Conservation (phyloP, 768 basidiomycete genomes). For the Saitozyma podzolica region DNA sequence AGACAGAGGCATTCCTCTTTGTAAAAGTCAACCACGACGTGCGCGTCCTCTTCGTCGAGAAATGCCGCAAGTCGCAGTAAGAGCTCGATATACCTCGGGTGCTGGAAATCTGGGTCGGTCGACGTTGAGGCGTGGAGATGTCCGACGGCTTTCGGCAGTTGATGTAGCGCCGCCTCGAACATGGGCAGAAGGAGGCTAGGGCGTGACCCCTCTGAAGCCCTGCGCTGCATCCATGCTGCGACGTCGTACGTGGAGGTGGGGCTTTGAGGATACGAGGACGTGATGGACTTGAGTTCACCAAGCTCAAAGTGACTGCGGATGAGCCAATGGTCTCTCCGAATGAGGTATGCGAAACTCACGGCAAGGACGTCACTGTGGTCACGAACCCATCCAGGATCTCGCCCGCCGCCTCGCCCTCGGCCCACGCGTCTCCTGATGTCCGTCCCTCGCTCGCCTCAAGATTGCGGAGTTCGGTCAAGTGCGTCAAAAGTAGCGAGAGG, state of each 20-base stretch:
- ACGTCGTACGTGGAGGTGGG: not conserved
- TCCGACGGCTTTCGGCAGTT: conserved; percentile 38
- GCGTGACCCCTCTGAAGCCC: not conserved
- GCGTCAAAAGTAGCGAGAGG: conserved; percentile 44
- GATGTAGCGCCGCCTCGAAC: conserved; percentile 33
- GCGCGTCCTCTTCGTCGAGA: conserved; percentile 44
- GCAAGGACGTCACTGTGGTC: conserved; percentile 14
- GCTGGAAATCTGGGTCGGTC: conserved; percentile 28
- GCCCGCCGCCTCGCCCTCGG: conserved; percentile 37
- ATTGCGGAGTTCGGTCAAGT: conserved; percentile 33
- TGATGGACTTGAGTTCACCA: too few relatives aligned
- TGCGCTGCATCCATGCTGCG: conserved; percentile 4
- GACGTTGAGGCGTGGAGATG: conserved; percentile 34
- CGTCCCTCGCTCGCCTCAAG: conserved; percentile 18
- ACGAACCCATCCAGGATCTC: conserved; percentile 34
- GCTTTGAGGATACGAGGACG: too few relatives aligned
- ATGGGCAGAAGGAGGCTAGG: conserved; percentile 11
- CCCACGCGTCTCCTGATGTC: conserved; percentile 39
- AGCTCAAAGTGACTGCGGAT: too few relatives aligned
- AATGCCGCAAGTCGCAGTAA: conserved; percentile 51
- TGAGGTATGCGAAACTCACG: conserved; percentile 27
- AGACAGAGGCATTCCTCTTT: conserved; percentile 46
- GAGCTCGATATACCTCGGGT: conserved; percentile 46
- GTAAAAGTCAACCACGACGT: conserved; percentile 47
- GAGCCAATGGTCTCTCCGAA: too few relatives aligned